Base-by-base conservation (phyloP, 495 filamentous ascomycete species). In the Ascodesmis nigricans region DNA sequence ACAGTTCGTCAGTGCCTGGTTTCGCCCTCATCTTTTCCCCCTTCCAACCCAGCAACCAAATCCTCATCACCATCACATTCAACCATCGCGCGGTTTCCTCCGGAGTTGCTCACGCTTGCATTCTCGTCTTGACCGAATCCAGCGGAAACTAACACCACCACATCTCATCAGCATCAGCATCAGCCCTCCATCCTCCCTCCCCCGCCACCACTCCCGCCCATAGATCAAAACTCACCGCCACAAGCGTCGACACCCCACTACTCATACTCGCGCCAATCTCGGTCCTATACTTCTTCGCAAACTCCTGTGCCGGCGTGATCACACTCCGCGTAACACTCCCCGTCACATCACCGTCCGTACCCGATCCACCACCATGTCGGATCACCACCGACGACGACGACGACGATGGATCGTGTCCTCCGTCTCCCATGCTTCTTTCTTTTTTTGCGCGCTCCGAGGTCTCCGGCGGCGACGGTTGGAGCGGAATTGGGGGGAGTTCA, bases 81-180 rank as follows among this genome's bases (percentile, higher is more conserved):
- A n/a, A n/a, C n/a, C n/a, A n/a, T n/a, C n/a, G n/a, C n/a, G n/a
- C n/a, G n/a, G n/a, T n/a, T n/a, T n/a, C n/a, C n/a, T n/a, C n/a
- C n/a, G n/a, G n/a, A n/a, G n/a, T n/a, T n/a, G 44, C 64, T 39
- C 58, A 70, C 62, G 59, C 58, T 60, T 84, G 78, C 71, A 84
- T 78, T 36, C 78, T 74, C 21, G 76, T 79, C 56, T 84, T 84
- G 44, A 82, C 70, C 31, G 75, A 81, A 53, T 84, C 78, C 33
- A 84, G 61, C 18, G 78, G 78, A 51, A 79, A 84, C 67, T 71
- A 39, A 10, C n/a, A 5, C 31, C 16, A 31, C 17, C 16, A 31
- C 21, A 31, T 31, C 29, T 31, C 15, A 31, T 16, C 29, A 27
- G 14, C 29, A 30, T 54, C 16, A 52, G 44, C 36, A 22, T 20